A percentile compares a stretch with the other conserved stretches of the same genome.
These are phyloP conservation scores for Leccinum imitatum DNA, from an alignment of 768 basidiomycete genomes.

Conservation along the genomic window DNA sequence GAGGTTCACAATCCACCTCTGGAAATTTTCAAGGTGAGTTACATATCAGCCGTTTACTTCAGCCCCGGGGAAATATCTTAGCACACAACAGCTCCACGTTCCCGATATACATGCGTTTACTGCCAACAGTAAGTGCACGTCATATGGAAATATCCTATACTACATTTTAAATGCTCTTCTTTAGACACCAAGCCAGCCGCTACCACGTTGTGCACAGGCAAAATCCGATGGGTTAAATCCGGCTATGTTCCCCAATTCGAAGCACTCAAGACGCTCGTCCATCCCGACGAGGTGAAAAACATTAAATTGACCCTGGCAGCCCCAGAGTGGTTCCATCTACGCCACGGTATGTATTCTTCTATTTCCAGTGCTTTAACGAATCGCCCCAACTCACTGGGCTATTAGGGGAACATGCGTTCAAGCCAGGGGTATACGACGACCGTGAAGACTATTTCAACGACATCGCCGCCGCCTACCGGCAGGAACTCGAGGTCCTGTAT, in stretches of 20 bases:
- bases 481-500: conserved; percentile 46
- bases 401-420: conserved; percentile 26
- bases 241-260: conserved; percentile 67
- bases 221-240: conserved; percentile 59
- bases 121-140: conserved; percentile 13
- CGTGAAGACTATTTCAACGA: conserved; percentile 49
- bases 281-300: conserved; percentile 59
- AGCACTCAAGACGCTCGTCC: conserved; percentile 54
- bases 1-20: conserved; percentile 25
- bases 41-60: no score
- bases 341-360: conserved; percentile 28
- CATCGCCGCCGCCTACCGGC: conserved; percentile 45
- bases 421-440: conserved; percentile 17
- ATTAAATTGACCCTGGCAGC: conserved; percentile 74
- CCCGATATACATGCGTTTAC: conserved; percentile 25
- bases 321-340: conserved; percentile 63
- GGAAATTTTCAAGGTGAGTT: conserved; percentile 26
- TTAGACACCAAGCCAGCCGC: conserved; percentile 22
- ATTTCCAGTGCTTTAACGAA: not conserved
- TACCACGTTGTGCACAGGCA: conserved; percentile 44
- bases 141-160: not conserved
- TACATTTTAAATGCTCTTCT: not conserved
- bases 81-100: conserved; percentile 22
- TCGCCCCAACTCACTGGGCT: not conserved
- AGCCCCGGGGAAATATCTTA: not conserved